Evolutionary conservation across 164 flowering plant genomes (phyloP).

Genomic region (Cinnamomum micranthum): DNA sequence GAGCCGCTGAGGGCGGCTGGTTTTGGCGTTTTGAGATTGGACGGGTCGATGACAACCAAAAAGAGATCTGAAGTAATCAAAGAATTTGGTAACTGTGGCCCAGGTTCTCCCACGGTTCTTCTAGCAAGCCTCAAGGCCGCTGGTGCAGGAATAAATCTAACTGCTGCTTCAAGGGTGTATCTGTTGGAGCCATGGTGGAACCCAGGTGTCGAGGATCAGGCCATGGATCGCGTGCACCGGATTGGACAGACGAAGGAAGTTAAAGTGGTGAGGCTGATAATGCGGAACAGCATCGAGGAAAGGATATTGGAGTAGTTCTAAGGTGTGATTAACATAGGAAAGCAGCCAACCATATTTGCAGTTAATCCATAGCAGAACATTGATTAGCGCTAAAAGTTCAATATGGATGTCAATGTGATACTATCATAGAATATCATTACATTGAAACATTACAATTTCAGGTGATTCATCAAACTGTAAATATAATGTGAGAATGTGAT

Average conservation of each 20-base stretch:
- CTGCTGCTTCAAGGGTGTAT: constrained; percentile 78
- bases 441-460: too few relatives aligned
- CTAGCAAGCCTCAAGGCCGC: constrained; percentile 86
- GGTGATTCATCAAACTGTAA: too few relatives aligned
- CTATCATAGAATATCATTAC: too few relatives aligned
- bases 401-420: too few relatives aligned
- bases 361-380: too few relatives aligned
- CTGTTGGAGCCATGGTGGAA: constrained; percentile 97
- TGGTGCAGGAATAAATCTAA: constrained; percentile 78
- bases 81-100: constrained; percentile 39
- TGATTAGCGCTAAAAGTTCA: too few relatives aligned
- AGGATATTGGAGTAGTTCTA: constrained; percentile 44
- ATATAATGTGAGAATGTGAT: too few relatives aligned
- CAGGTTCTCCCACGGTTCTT: constrained; percentile 49
- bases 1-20: constrained; percentile 70
- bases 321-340: too few relatives aligned
- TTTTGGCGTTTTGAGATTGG: constrained; percentile 57
- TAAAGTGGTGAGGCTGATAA: constrained; percentile 68
- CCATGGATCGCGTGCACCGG: constrained; percentile 88
- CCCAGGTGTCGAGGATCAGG: constrained; percentile 92
- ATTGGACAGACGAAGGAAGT: constrained; percentile 87
- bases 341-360: too few relatives aligned
- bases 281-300: constrained; percentile 73
- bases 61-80: constrained; percentile 56
- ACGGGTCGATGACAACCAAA: constrained; percentile 77